Evolutionary conservation across 192 early-diverging fungal species (phyloP).

Genomic region (Jimgerdemannia lactiflua): DNA sequence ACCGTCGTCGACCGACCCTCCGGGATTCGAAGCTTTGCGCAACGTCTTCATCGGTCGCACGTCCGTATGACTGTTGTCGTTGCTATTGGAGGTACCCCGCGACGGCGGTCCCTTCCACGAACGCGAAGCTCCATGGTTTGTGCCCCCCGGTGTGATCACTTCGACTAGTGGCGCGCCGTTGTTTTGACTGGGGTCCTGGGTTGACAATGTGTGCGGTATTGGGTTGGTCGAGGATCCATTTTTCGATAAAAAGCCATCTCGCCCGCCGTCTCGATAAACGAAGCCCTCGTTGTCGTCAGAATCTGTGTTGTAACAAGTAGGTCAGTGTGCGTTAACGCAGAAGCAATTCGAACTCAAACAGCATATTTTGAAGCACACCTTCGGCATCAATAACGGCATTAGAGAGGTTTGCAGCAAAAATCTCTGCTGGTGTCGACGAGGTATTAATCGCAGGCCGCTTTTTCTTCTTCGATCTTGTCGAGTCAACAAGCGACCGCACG

Average conservation of each 20-base stretch:
- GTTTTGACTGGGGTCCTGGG: slow-evolving; percentile 5
- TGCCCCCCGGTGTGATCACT: slow-evolving; percentile 7
- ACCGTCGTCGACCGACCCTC: slow-evolving; percentile 1
- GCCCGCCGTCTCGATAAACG: slow-evolving; percentile 21
- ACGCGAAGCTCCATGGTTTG: slow-evolving; percentile 3
- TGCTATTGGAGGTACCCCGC: slow-evolving; percentile 12
- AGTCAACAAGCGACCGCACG: slow-evolving; percentile 22
- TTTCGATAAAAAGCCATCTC: not conserved
- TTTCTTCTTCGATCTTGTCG: slow-evolving; percentile 23
- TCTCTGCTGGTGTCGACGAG: slow-evolving; percentile 27
- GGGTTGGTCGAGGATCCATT: not conserved
- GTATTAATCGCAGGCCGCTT: slow-evolving; percentile 13
- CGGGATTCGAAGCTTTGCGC: slow-evolving; percentile 5
- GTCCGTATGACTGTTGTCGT: not conserved
- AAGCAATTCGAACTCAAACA: not conserved
- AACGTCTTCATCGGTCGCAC: slow-evolving; percentile 2
- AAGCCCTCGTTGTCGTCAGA: slow-evolving; percentile 31
- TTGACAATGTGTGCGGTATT: not conserved
- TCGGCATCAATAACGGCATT: slow-evolving; percentile 33
- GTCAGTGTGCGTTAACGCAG: slow-evolving; percentile 1
- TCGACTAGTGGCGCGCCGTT: slow-evolving; percentile 5
- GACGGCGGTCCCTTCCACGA: slow-evolving; percentile 13
- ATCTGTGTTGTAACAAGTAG: slow-evolving; percentile 13
- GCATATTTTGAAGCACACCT: slow-evolving; percentile 9
- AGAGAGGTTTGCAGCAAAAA: slow-evolving; percentile 33